Base-by-base conservation (phyloP, 176 grass and related monocot species). In the maize (Zea mays) region DNA sequence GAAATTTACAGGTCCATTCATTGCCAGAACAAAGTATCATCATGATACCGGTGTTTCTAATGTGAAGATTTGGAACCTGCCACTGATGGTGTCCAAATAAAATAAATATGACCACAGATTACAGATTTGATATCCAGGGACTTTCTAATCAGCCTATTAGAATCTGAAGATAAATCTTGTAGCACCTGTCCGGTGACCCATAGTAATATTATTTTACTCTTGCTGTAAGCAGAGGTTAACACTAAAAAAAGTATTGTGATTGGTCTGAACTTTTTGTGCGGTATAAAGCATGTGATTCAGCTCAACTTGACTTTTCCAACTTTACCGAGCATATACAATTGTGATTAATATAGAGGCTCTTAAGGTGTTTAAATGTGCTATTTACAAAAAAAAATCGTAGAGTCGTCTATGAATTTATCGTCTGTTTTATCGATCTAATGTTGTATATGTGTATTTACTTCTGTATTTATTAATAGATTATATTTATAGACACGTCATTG, bases 1-100 rank as follows among this genome's bases (percentile, higher is more conserved):
- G 7, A 75, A 84, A 46, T 75, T 84, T 83, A 2, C 64, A 88
- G 81, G 63, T 27, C 50, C 44, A 50, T 78, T 78, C 52, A 21
- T 69, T 54, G 64, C 62, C 62, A 27, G 27, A 54, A 70, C 44
- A 71, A 81, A 36, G 39, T 12, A 46, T 61, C 11, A 37, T 14
- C 50, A 72, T 78, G 47, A 37, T 70, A 34, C 40, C 58, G 35
- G 74, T 44, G 42, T 51, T 68, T 83, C 35, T 44, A 55, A 39
- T 39, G 21, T 61, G 16, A 79, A n/a, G 59, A 68, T 79, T 33
- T 61, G 27, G 57, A 11, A 6, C 17, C 27, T 74, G 14, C 69
- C 39, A 43, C 70, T 40, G 46, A 48, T 21, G 6, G 6, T 54
- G 27, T 79, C 14, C 3, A 21, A 84, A n/a, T 6, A 78, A 74